A percentile compares a stretch with the other conserved stretches of the same genome.
Conservation (phyloP, 768 basidiomycete genomes). For the Ramaria sp. region DNA sequence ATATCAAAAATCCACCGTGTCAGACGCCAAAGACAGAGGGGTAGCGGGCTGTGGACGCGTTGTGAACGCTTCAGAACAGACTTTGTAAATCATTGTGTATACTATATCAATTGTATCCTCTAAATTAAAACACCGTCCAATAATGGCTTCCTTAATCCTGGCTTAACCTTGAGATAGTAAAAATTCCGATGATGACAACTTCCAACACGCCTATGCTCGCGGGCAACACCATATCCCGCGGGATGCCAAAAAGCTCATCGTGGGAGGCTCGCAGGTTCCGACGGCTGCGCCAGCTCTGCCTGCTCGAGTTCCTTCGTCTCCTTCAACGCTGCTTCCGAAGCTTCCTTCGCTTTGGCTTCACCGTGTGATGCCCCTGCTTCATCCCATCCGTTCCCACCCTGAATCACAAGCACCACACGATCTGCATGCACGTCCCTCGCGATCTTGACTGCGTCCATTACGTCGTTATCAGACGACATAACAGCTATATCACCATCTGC, state of each 20-base stretch:
- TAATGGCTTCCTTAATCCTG: constrained; percentile 15
- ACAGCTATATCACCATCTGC: constrained; percentile 91
- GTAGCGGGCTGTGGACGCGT: no score
- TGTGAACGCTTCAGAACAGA: no score
- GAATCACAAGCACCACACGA: constrained; percentile 86
- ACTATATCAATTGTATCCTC: background rate
- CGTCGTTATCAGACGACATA: constrained; percentile 89
- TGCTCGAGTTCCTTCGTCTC: constrained; percentile 52
- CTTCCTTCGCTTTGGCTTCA: constrained; percentile 46
- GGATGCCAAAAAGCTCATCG: constrained; percentile 74
- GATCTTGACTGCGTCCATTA: constrained; percentile 86
- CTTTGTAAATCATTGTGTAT: constrained; percentile 10
- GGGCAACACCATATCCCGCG: constrained; percentile 86
- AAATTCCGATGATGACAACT: constrained; percentile 81
- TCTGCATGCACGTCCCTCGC: constrained; percentile 68
- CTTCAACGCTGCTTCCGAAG: constrained; percentile 41
- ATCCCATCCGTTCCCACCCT: constrained; percentile 87
- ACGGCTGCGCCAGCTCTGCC: constrained; percentile 27
- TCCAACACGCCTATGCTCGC: constrained; percentile 92
- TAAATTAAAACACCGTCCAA: background rate
- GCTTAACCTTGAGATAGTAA: constrained; percentile 73
- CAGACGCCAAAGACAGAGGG: no score
- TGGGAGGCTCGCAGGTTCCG: constrained; percentile 23
- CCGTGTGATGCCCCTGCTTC: constrained; percentile 33
- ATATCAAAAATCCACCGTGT: no score